Percentiles rank a stretch among this genome's conserved stretches.
phyloP scores from a whole-genome alignment of 1,284 basidiomycete species.

The Leccinum brunneo-olivaceum region DNA sequence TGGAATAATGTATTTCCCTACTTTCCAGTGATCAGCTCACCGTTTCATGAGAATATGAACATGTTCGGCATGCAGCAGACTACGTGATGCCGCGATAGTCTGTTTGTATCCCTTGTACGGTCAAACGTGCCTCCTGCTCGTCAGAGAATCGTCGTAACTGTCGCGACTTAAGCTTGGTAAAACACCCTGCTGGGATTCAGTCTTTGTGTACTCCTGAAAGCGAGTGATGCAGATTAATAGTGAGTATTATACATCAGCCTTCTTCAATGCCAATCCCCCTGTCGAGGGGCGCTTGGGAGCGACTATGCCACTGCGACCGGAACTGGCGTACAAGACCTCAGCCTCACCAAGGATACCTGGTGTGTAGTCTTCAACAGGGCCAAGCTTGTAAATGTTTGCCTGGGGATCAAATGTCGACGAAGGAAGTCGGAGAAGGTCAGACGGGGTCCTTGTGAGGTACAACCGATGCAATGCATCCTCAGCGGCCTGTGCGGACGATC shows the following conservation, averaged over 20 bases:
- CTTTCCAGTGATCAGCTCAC: background rate
- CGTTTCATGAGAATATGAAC: no score
- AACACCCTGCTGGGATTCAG: background rate
- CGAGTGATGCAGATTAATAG: slow-evolving; percentile 26
- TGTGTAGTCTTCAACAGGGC: slow-evolving; percentile 38
- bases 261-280: slow-evolving; percentile 16
- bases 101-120: no score
- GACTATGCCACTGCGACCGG: slow-evolving; percentile 37
- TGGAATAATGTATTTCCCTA: background rate
- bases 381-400: slow-evolving; percentile 23
- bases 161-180: no score
- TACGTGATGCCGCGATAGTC: background rate
- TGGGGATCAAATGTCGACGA: slow-evolving; percentile 47
- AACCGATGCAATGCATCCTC: slow-evolving; percentile 79
- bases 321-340: slow-evolving; percentile 64
- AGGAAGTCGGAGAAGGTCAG: slow-evolving; percentile 59
- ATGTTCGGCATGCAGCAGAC: background rate
- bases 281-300: slow-evolving; percentile 26
- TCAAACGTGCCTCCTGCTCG: no score
- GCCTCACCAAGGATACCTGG: slow-evolving; percentile 52
- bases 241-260: slow-evolving; percentile 26
- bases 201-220: slow-evolving; percentile 8
- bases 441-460: slow-evolving; percentile 72
- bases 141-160: no score
- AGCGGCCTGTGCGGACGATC: slow-evolving; percentile 51